Conservation (phyloP, 2,329 filamentous ascomycete genomes). For the Calonectria multiphialidica region DNA sequence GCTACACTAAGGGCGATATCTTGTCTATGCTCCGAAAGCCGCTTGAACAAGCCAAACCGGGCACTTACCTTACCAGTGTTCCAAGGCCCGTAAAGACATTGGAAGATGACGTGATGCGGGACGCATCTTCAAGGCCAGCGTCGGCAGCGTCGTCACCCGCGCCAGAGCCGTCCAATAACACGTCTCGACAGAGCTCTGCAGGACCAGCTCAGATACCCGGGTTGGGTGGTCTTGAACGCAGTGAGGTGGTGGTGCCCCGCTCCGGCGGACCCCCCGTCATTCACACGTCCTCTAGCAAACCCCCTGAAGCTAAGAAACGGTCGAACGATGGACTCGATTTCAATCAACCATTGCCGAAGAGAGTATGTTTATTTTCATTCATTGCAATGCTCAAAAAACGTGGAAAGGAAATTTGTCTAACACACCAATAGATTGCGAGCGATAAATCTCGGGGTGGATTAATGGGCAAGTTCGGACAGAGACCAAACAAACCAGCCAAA, state of each 20-base stretch:
- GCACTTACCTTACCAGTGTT: slow-evolving; percentile 31
- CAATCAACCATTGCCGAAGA: slow-evolving; percentile 51
- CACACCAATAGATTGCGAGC: slow-evolving; percentile 44
- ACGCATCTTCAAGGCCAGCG: slow-evolving; percentile 27
- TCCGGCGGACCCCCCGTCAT: slow-evolving; percentile 53
- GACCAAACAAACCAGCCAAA: slow-evolving; percentile 41
- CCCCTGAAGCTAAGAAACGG: slow-evolving; percentile 56
- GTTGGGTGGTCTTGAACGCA: slow-evolving; percentile 25
- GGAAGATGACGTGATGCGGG: slow-evolving; percentile 32
- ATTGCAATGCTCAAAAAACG: background rate
- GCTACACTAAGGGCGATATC: slow-evolving; percentile 79
- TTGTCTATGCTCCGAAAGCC: slow-evolving; percentile 61
- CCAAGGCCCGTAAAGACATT: slow-evolving; percentile 5
- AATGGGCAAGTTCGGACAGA: slow-evolving; percentile 52
- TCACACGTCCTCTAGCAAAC: slow-evolving; percentile 47
- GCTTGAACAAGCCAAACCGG: slow-evolving; percentile 50
- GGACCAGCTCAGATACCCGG: slow-evolving; percentile 31
- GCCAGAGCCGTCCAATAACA: slow-evolving; percentile 26
- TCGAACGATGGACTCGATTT: slow-evolving; percentile 52
- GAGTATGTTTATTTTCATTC: slow-evolving; percentile 50
- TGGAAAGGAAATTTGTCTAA: slow-evolving; percentile 39
- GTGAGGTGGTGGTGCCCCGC: slow-evolving; percentile 38
- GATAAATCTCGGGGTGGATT: slow-evolving; percentile 48
- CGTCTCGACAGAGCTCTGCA: slow-evolving; percentile 6
- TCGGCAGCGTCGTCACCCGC: slow-evolving; percentile 23